Evolutionary conservation across 2,329 filamentous ascomycete genomes (phyloP), one percentile per base, ranked within the genome.

Genomic region (Huntiella abstrusa): DNA sequence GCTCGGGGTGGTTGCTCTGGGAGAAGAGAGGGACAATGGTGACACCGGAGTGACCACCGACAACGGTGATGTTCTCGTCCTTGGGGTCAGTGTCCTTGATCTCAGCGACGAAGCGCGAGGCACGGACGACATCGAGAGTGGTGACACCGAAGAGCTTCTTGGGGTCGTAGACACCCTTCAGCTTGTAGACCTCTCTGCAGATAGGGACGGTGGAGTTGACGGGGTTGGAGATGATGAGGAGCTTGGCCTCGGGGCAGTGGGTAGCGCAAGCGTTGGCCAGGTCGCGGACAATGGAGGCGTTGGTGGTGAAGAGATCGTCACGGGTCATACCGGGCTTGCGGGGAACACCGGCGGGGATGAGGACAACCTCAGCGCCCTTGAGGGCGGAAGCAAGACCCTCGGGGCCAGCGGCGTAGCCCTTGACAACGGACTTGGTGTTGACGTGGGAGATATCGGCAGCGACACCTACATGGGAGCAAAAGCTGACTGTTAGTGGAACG

Each of bases 301-400:
- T 98, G 75, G 88, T 98, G 80, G 96, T 96, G 86, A 98, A 98
- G 54, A 98, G 81, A 65, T 98, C 88, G 69, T 98, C 91, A 74
- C 91, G 87, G 70, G 83, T 93, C 91, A 98, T 98, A 69, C 91
- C 91, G 64, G 91, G 91, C 78, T 95, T 95, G 71, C 91, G 86
- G 62, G 91, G 91, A 55, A 98, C 88, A 74, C 91, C 91, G 60
- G 91, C 91, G 60, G 91, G 91, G 66, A 98, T 96, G 62, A 98
- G 77, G 60, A 98, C 84, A 58, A 98, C 79, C 68, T 96, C 86
- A 60, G 86, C 71, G 62, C 75, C 87, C 70, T 83, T 82, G 64
- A 98, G 77, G 60, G 80, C 80, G 54, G 73, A 73, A 58, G 75
- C 74, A 53, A 96, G 81, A 59, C 84, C 84, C 50, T 72, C 70